Base-by-base conservation (phyloP, 306 rosid species). In the Gynostemma pentaphyllum region DNA sequence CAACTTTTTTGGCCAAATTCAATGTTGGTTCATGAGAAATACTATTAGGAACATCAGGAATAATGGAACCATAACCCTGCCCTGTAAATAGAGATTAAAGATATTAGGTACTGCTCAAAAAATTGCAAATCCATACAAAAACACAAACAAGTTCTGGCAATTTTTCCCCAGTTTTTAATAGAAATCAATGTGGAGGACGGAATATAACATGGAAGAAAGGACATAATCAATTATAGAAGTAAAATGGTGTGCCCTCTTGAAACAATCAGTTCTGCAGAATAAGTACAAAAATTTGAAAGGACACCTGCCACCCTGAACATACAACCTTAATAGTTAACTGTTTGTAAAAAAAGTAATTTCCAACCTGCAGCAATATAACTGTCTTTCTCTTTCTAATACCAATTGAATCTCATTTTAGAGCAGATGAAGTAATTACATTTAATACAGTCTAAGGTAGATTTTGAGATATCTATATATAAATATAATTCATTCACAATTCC, bases 51-150 rank as follows among this genome's bases (percentile, higher is more conserved):
- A 67, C 81, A 68, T 83, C 88, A 45, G 99, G 94, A 68, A 92
- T 66, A 55, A 72, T 46, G 50, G 94, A 88, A 68, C 62, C 88
- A 81, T 88, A 92, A 56, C 99, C 99, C 77, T 73, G 90, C 70
- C 88, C 99, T 92, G 77, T 45, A 76, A 5, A 34, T 1, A 24
- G 46, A 68, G 39, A 16, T 19, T 53, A 24, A 29, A 39, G 52
- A 45, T 37, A 15, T 51, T 11, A 22, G 23, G n/a, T 41, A 16
- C 16, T 11, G 36, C 13, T n/a, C n/a, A 26, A 64, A 71, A 42
- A 28, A 36, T 18, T 61, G 39, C 28, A 53, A 50, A 18, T 40
- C 44, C 45, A 24, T 36, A 48, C 48, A 50, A 9, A 21, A 60
- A 29, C 28, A 57, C 7, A 32, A 48, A 22, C 8, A 36, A 42